Evolutionary conservation across 148 eudicot genomes (phyloP).

Genomic region (Camellia lanceoleosa): DNA sequence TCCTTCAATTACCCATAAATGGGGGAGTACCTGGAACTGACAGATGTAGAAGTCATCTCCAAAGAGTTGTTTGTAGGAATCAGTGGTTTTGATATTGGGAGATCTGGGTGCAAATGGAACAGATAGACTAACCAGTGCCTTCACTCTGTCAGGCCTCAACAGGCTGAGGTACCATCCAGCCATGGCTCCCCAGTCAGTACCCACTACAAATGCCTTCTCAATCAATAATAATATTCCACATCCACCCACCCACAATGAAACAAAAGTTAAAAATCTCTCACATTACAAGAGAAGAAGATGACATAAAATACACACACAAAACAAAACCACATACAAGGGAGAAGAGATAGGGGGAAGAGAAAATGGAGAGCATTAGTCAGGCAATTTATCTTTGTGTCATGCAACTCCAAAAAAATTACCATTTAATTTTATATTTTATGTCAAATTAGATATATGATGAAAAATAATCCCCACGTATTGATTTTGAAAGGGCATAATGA

Average conservation of each 20-base stretch:
- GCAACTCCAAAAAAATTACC: no score
- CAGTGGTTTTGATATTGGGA: slow-evolving; percentile 24
- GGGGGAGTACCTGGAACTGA: slow-evolving; percentile 49
- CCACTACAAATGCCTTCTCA: slow-evolving; percentile 47
- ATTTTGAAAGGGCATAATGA: no score
- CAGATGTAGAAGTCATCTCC: slow-evolving; percentile 39
- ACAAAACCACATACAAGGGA: background rate
- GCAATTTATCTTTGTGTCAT: no score
- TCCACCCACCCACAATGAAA: background rate
- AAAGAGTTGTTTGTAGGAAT: slow-evolving; percentile 27
- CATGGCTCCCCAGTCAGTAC: slow-evolving; percentile 56
- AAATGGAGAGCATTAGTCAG: no score
- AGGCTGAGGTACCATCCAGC: slow-evolving; percentile 51
- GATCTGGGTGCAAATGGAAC: slow-evolving; percentile 38
- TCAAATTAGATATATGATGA: no score
- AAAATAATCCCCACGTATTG: no score
- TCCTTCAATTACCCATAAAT: background rate
- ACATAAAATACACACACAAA: background rate
- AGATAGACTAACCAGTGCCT: slow-evolving; percentile 35
- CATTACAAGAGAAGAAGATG: background rate
- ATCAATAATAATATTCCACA: background rate
- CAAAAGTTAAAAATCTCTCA: background rate
- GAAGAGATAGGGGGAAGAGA: background rate
- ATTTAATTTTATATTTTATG: no score
- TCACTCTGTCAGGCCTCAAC: slow-evolving; percentile 52